A percentile compares a stretch with the other conserved stretches of the same genome.
Conservation (phyloP, 1,284 basidiomycete genomes). For the Ustilago tritici region DNA sequence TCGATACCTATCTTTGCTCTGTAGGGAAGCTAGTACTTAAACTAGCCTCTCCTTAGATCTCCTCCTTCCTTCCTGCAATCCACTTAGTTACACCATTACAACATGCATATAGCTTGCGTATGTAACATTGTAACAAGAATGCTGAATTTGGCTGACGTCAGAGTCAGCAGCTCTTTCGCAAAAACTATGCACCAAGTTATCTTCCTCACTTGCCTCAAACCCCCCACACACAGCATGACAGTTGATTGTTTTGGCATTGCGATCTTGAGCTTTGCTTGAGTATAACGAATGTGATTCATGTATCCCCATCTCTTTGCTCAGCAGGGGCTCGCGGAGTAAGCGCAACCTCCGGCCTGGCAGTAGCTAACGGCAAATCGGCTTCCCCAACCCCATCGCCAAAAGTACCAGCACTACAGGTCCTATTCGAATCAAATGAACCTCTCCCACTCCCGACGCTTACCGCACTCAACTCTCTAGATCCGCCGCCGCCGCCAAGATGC, state of each 20-base stretch:
- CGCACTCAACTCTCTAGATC: neutral
- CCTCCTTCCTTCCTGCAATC: too few species aligned
- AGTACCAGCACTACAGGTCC: conserved; percentile 28
- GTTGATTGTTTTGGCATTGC: neutral
- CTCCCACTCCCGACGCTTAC: conserved; percentile 11
- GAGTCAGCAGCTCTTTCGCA: neutral
- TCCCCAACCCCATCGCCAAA: conserved; percentile 17
- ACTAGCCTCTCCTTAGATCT: too few species aligned
- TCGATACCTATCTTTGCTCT: too few species aligned
- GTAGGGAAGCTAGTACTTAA: too few species aligned
- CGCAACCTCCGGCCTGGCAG: neutral
- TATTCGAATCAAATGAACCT: conserved; percentile 17
- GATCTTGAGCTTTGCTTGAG: neutral
- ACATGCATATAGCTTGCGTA: too few species aligned
- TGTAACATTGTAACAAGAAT: too few species aligned
- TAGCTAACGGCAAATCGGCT: conserved; percentile 3
- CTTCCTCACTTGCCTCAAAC: neutral
- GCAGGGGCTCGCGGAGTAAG: neutral
- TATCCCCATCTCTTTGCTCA: neutral
- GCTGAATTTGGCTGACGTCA: conserved; percentile 17
- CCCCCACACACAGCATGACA: neutral
- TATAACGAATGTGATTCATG: neutral
- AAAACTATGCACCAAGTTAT: neutral
- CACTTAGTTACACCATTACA: too few species aligned
- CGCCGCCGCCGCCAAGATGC: conserved; percentile 5